Conservation (phyloP, 2,329 filamentous ascomycete species). For the Bisporella sp. region DNA sequence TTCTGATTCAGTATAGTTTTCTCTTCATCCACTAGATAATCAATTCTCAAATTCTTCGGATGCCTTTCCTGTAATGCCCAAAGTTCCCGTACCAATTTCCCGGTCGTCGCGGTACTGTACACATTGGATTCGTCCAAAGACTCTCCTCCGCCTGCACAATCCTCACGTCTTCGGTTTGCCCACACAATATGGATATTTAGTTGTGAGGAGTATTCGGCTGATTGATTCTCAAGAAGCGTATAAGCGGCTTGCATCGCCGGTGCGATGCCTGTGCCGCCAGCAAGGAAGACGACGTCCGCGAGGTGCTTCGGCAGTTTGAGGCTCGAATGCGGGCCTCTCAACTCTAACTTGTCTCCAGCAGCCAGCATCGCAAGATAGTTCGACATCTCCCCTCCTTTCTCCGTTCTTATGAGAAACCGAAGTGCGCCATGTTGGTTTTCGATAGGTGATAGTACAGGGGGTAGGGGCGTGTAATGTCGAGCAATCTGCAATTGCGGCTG, state of each 20-base stretch:
- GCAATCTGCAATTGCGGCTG: slow-evolving; percentile 92
- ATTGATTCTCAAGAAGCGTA: slow-evolving; percentile 43
- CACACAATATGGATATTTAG: slow-evolving; percentile 67
- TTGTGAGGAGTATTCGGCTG: slow-evolving; percentile 21
- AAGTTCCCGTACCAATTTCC: slow-evolving; percentile 55
- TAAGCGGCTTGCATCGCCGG: slow-evolving; percentile 77
- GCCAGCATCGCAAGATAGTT: slow-evolving; percentile 65
- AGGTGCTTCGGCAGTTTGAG: slow-evolving; percentile 51
- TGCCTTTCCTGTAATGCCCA: slow-evolving; percentile 52
- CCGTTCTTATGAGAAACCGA: slow-evolving; percentile 70
- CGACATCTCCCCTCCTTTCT: slow-evolving; percentile 79
- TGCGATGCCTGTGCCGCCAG: slow-evolving; percentile 87
- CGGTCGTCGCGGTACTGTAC: slow-evolving; percentile 18
- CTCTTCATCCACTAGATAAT: slow-evolving; percentile 81
- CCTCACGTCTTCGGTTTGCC: slow-evolving; percentile 64
- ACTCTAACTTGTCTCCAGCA: slow-evolving; percentile 57
- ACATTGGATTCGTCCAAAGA: slow-evolving; percentile 24
- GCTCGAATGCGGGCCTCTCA: slow-evolving; percentile 73
- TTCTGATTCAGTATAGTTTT: slow-evolving; percentile 53
- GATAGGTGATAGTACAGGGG: slow-evolving; percentile 35
- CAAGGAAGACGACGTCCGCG: slow-evolving; percentile 67
- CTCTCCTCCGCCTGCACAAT: slow-evolving; percentile 55
- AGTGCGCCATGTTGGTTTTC: slow-evolving; percentile 35
- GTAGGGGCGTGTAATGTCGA: slow-evolving; percentile 84
- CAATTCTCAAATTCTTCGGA: slow-evolving; percentile 51